Percentiles rank a stretch among this genome's conserved stretches.
These are phyloP conservation scores for Podaxis sp. DNA, from an alignment of 768 basidiomycete species.

Conservation along the genomic window DNA sequence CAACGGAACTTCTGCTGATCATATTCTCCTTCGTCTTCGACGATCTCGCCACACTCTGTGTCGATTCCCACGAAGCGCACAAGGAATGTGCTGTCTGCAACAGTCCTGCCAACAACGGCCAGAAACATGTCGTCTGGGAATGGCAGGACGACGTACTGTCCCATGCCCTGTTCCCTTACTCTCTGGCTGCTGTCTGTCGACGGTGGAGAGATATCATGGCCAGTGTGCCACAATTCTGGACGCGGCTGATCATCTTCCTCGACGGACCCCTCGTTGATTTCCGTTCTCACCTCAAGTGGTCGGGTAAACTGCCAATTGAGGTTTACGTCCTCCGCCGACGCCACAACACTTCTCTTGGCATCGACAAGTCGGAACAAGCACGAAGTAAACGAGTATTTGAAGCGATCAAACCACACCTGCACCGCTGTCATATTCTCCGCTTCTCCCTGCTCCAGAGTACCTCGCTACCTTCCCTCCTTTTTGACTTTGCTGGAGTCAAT, in stretches of 20 bases:
- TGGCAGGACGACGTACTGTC: slow-evolving; percentile 3
- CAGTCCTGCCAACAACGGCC: not conserved
- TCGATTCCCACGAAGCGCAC: slow-evolving; percentile 3
- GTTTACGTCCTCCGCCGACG: slow-evolving; percentile 18
- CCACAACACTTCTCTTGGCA: slow-evolving; percentile 12
- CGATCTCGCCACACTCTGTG: slow-evolving; percentile 1
- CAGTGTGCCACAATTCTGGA: slow-evolving; percentile 20
- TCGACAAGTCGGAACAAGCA: slow-evolving; percentile 3
- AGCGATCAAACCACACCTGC: slow-evolving; percentile 18
- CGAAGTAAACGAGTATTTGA: slow-evolving; percentile 13
- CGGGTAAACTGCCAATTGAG: slow-evolving; percentile 16
- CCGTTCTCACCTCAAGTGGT: slow-evolving; percentile 16
- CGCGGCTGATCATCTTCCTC: slow-evolving; percentile 19
- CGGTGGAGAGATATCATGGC: slow-evolving; percentile 16
- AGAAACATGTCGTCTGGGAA: slow-evolving; percentile 9
- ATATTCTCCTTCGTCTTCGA: slow-evolving; percentile 15
- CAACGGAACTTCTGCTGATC: slow-evolving; percentile 14
- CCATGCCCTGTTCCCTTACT: slow-evolving; percentile 16
- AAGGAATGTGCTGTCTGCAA: slow-evolving; percentile 4
- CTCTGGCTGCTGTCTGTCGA: slow-evolving; percentile 14
- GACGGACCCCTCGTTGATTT: slow-evolving; percentile 17
- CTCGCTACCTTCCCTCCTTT: slow-evolving; percentile 20
- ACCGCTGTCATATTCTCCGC: slow-evolving; percentile 20
- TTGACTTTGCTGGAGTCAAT: slow-evolving; percentile 5
- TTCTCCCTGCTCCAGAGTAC: slow-evolving; percentile 22